These are phyloP conservation scores for Termitomyces sp. DNA, from an alignment of 768 basidiomycete genomes.

Conservation along the genomic window DNA sequence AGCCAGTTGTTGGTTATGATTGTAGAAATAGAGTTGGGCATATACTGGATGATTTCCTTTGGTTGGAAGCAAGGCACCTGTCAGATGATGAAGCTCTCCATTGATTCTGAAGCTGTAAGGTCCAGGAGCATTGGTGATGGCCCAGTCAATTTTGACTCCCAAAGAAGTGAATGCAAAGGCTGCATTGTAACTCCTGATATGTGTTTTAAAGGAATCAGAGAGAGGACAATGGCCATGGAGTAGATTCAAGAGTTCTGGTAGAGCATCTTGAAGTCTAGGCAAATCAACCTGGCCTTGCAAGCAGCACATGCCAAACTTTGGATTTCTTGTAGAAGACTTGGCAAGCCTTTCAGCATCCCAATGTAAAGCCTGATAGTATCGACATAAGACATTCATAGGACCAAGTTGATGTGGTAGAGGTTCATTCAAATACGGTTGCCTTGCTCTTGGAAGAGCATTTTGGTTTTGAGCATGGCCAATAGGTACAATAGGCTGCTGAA, in stretches of 20 bases:
- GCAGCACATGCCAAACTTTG: constrained; percentile 11
- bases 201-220: background rate
- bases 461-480: too few relatives aligned
- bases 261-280: background rate
- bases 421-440: background rate
- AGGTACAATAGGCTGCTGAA: too few relatives aligned
- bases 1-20: background rate
- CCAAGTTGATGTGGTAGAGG: background rate
- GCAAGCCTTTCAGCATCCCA: constrained; percentile 5
- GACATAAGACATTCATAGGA: background rate
- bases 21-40: background rate
- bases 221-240: background rate
- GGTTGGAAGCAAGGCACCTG: background rate
- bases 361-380: background rate
- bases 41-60: background rate
- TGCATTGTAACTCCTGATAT: background rate
- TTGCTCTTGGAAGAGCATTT: background rate
- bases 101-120: background rate
- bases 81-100: background rate
- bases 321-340: background rate
- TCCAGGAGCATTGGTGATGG: background rate
- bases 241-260: background rate
- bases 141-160: background rate
- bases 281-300: constrained; percentile 8
- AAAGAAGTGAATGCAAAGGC: background rate